Evolutionary conservation across 805 yeast species (phyloP).

Genomic region (Pichia scutulata): DNA sequence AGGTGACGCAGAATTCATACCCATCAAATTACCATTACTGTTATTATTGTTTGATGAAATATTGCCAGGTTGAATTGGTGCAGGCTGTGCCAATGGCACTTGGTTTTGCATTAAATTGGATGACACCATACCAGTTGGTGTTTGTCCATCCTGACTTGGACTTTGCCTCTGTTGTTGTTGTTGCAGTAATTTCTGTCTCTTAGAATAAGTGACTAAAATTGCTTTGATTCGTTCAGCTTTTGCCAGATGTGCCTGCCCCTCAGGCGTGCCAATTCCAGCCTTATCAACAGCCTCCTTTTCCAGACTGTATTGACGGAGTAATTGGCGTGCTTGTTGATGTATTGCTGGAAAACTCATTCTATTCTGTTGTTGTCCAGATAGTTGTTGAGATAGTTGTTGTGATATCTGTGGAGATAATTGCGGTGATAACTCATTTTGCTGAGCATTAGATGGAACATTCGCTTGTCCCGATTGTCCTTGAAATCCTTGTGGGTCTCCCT

Average conservation of each 20-base stretch:
- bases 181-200: slow-evolving; percentile 22
- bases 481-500: not conserved
- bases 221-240: slow-evolving; percentile 60
- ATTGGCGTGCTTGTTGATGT: slow-evolving; percentile 48
- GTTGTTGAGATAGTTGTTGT: not conserved
- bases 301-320: slow-evolving; percentile 50
- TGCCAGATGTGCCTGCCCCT: slow-evolving; percentile 53
- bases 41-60: not conserved
- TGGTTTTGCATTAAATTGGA: slow-evolving; percentile 3
- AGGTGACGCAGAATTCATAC: not conserved
- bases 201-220: slow-evolving; percentile 40
- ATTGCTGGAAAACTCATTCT: slow-evolving; percentile 25
- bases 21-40: slow-evolving; percentile 4
- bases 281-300: slow-evolving; percentile 57
- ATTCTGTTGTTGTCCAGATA: slow-evolving; percentile 11
- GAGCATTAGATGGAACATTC: not conserved
- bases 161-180: slow-evolving; percentile 26
- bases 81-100: slow-evolving; percentile 1
- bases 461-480: slow-evolving; percentile 1
- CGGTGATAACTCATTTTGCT: not conserved
- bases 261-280: slow-evolving; percentile 51
- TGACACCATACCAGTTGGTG: not conserved
- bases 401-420: slow-evolving; percentile 1
- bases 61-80: slow-evolving; percentile 1
- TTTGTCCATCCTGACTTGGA: slow-evolving; percentile 8